Conservation (phyloP, 2,329 filamentous ascomycete genomes). For the Aspergillaceae sp. region DNA sequence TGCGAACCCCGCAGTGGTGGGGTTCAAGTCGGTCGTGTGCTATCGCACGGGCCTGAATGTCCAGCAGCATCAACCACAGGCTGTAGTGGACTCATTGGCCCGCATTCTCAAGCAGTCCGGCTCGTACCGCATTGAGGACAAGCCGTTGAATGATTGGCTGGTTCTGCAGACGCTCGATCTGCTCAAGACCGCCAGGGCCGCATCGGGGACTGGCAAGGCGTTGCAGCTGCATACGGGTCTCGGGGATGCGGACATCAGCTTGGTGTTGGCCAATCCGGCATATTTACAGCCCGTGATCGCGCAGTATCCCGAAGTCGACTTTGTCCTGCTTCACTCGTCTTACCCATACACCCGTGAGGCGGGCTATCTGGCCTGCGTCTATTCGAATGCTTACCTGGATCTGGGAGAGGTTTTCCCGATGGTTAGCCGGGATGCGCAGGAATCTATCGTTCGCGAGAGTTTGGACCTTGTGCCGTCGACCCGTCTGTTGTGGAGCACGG, state of each 20-base stretch:
- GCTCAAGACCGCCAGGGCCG: constrained; percentile 38
- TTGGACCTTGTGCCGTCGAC: constrained; percentile 66
- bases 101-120: constrained; percentile 19
- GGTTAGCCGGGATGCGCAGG: constrained; percentile 67
- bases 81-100: constrained; percentile 24
- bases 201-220: constrained; percentile 52
- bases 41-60: constrained; percentile 68
- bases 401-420: constrained; percentile 76
- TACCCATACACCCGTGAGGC: constrained; percentile 75
- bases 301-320: constrained; percentile 58
- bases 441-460: constrained; percentile 59
- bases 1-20: constrained; percentile 59
- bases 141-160: constrained; percentile 60
- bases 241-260: constrained; percentile 67
- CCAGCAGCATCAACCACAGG: constrained; percentile 40
- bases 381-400: constrained; percentile 72
- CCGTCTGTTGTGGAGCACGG: constrained; percentile 72
- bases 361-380: constrained; percentile 68
- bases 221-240: constrained; percentile 78
- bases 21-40: constrained; percentile 76
- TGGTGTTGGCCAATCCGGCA: constrained; percentile 63
- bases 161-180: constrained; percentile 56
- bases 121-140: constrained; percentile 45
- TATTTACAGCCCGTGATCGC: constrained; percentile 67
- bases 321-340: constrained; percentile 70